Base-by-base conservation (phyloP, 192 early-diverging fungal species). In the Helicostylum pulchrum region DNA sequence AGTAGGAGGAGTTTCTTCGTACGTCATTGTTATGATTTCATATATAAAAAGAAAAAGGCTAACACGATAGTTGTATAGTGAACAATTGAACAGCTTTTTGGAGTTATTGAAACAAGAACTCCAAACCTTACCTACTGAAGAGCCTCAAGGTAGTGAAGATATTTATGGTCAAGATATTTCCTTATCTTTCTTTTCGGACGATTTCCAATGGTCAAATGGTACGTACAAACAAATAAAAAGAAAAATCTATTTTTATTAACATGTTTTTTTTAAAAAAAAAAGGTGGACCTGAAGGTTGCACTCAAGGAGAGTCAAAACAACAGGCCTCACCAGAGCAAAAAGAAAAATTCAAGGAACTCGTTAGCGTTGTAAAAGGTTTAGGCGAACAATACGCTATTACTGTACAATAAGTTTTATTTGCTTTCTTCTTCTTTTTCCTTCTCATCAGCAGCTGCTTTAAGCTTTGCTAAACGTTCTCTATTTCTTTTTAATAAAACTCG, bases 401-500 rank as follows among this genome's bases (percentile, higher is more conserved):
- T 50, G 53, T 52, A 48, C 46, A 48, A 48, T 17, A 48, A 48
- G 46, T 48, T 48, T 47, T 19, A 17, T 4, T 48, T 17, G 12
- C 0, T 19, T 17, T 59, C 57, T 59, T 59, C 57, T 59, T 59
- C 57, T 23, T 21, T 44, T 45, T 59, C 42, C 3, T 48, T 48
- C 14, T 48, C 12, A 45, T 55, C 31, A 23, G 47, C 23, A 14
- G 47, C 53, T 14, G 53, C 65, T 49, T 53, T 63, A 2, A 82
- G 62, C 4, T 53, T 48, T 21, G 52, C 64, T 30, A 82, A 44
- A 0, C 80, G 69, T 12, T 61, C 43, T 4, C 63, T 65, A 59
- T 82, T 82, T 47, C 80, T 60, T 55, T 79, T 79, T 12, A 82
- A 44, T 17, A 82, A 53, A 42, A 82, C 76, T 10, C 80, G 65